Evolutionary conservation across 139 green algal genomes (phyloP), one percentile per base, ranked within the genome.

Genomic region (Limnomonas spitsbergensis): DNA sequence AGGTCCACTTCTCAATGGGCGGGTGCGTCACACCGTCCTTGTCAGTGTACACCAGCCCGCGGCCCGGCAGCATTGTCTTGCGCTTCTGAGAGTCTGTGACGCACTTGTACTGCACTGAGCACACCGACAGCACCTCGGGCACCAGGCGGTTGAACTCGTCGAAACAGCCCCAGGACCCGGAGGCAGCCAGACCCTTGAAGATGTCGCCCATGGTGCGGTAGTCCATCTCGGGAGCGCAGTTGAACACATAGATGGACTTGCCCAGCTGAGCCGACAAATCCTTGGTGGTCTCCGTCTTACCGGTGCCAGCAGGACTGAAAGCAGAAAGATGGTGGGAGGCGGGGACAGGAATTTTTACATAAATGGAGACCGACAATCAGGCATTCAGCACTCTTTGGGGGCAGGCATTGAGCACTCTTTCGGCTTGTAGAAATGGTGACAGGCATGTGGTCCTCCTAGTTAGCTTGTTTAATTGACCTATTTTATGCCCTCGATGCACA

Each of bases 171-270:
- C 91, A 95, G 27, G 88, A 92, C 67, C 91, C 91, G 0, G 86
- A 92, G 26, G 91, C 91, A 2, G 91, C 88, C 71, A 94, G 85
- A 35, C 83, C 83, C 85, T 95, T 95, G 91, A 95, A 95, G 79
- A 95, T 95, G 80, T 94, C 91, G 6, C 90, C 90, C 91, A 95
- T 94, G 42, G 90, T 93, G 81, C 91, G 89, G 79, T 94, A 95
- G 87, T 95, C 91, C 91, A 95, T 95, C 85, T 94, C 86, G 32
- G 91, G 91, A 0, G 86, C 86, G 84, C 91, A 95, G 89, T 95
- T 95, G 89, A 95, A 95, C 53, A 95, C 91, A 81, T 95, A 95
- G 6, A 95, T 84, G 26, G 85, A 90, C 88, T 95, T 95, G 68
- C 91, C 91, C n/a, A 95, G 90, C 85, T 93, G 89, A 24, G 90